These are phyloP conservation scores for Cytidiella melzeri DNA, from an alignment of 768 basidiomycete genomes.

Conservation along the genomic window DNA sequence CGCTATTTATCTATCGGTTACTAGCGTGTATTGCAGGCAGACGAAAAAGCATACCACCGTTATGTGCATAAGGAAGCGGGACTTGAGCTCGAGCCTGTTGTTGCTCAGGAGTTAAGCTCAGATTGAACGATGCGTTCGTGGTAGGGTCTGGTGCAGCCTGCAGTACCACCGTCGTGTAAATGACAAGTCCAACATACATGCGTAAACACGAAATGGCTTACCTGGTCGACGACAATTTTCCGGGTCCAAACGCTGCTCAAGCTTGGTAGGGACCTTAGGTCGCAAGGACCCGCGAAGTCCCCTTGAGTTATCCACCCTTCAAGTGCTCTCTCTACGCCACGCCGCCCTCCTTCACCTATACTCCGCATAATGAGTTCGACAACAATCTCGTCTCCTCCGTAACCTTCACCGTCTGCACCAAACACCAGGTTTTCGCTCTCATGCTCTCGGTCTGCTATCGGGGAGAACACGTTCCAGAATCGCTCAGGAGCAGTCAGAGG, in stretches of 20 bases:
- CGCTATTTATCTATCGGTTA: too few relatives aligned
- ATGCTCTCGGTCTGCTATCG: slow-evolving; percentile 52
- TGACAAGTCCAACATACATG: not conserved
- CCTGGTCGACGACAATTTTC: slow-evolving; percentile 20
- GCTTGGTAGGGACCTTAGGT: slow-evolving; percentile 44
- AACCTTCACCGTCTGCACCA: slow-evolving; percentile 48
- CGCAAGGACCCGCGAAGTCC: slow-evolving; percentile 30
- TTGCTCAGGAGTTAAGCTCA: slow-evolving; percentile 78
- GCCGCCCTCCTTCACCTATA: slow-evolving; percentile 37
- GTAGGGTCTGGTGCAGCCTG: slow-evolving; percentile 43
- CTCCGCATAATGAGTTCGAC: slow-evolving; percentile 56
- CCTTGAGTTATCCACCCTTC: slow-evolving; percentile 51
- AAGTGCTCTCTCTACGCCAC: slow-evolving; percentile 51
- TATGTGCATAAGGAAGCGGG: slow-evolving; percentile 85
- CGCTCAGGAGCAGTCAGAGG: slow-evolving; percentile 54
- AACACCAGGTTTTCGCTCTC: slow-evolving; percentile 60
- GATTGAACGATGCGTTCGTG: slow-evolving; percentile 79
- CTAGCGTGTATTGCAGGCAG: too few relatives aligned
- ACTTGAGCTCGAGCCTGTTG: slow-evolving; percentile 74
- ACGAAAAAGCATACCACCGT: too few relatives aligned
- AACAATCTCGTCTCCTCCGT: slow-evolving; percentile 46
- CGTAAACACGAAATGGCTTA: not conserved
- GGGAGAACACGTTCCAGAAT: slow-evolving; percentile 77
- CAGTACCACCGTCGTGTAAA: not conserved
- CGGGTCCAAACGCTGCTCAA: slow-evolving; percentile 38